Conservation (phyloP, 805 yeast genomes). For the Ogataea nonfermentans region DNA sequence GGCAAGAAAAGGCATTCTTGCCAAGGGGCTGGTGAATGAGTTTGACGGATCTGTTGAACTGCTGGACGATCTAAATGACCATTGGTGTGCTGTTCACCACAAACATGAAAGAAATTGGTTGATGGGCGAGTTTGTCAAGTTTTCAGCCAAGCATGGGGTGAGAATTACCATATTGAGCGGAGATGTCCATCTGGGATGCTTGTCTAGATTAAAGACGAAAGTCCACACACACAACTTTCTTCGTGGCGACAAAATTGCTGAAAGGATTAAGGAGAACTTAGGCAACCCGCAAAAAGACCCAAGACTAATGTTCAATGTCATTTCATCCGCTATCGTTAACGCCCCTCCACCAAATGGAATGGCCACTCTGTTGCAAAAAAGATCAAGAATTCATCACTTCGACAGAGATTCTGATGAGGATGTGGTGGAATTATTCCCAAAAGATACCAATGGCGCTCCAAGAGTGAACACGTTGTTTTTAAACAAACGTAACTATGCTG, state of each 20-base stretch:
- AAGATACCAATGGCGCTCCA: conserved; percentile 52
- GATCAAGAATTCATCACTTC: conserved; percentile 69
- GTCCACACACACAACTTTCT: conserved; percentile 43
- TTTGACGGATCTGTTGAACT: conserved; percentile 91
- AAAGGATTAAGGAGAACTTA: conserved; percentile 40
- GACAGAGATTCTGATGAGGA: conserved; percentile 71
- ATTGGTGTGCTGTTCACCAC: conserved; percentile 92
- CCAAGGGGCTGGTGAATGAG: conserved; percentile 78
- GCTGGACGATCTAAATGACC: conserved; percentile 91
- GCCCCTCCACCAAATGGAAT: conserved; percentile 91
- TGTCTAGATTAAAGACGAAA: conserved; percentile 72
- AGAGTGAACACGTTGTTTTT: conserved; percentile 49
- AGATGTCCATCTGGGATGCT: conserved; percentile 87
- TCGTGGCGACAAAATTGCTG: conserved; percentile 33
- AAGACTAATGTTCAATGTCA: conserved; percentile 74
- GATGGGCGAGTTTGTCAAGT: conserved; percentile 56
- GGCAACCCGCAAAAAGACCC: conserved; percentile 66
- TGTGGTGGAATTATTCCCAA: conserved; percentile 65
- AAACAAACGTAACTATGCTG: conserved; percentile 73
- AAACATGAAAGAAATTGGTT: conserved; percentile 79
- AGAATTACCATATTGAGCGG: conserved; percentile 87
- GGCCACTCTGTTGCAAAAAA: conserved; percentile 67
- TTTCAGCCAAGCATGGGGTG: conserved; percentile 62
- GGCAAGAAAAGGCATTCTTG: conserved; percentile 60
- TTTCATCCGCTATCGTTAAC: conserved; percentile 87